Base-by-base conservation (phyloP, 768 basidiomycete species). In the Lactarius hengduanensis region DNA sequence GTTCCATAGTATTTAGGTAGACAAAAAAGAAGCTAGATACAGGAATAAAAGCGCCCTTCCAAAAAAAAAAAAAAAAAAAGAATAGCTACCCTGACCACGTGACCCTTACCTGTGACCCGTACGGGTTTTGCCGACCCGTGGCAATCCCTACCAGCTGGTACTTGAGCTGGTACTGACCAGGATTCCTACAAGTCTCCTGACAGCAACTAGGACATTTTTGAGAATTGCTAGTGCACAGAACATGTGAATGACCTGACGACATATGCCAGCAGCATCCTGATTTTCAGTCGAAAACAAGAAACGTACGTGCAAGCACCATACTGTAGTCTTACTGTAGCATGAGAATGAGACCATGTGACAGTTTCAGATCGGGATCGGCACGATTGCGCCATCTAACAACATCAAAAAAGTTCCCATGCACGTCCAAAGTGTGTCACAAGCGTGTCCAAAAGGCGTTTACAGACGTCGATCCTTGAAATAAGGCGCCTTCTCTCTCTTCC, bases 241-340 rank as follows among this genome's bases (percentile, higher is more conserved):
- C 72, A 96, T 94, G 65, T 91, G 86, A 57, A 94, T 82, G 59
- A 97, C 84, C 74, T 98, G 95, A 9, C 96, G 88, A 71, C 96
- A 99, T 57, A 96, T 87, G 13, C 38, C 30, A 34, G 45, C 20
- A 4, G n/a, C n/a, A n/a, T n/a, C n/a, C n/a, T n/a, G n/a, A n/a
- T n/a, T n/a, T 59, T 36, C 11, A 62, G 40, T 9, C 22, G 34
- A n/a, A 28, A 40, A 50, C 34, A 53, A 43, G 53, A 54, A n/a
- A n/a, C n/a, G n/a, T n/a, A n/a, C n/a, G n/a, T n/a, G n/a, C 32
- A 80, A 86, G 66, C 64, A 93, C 94, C 26, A 28, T 28, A 30
- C 30, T 30, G 30, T 32, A 32, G 30, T 32, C 30, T 32, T 32
- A 32, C 30, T 6, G 30, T 32, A 32, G 30, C 34, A n/a, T n/a